phyloP scores from a whole-genome alignment of 345 rosid genomes.

The Rubroshorea leprosula region DNA sequence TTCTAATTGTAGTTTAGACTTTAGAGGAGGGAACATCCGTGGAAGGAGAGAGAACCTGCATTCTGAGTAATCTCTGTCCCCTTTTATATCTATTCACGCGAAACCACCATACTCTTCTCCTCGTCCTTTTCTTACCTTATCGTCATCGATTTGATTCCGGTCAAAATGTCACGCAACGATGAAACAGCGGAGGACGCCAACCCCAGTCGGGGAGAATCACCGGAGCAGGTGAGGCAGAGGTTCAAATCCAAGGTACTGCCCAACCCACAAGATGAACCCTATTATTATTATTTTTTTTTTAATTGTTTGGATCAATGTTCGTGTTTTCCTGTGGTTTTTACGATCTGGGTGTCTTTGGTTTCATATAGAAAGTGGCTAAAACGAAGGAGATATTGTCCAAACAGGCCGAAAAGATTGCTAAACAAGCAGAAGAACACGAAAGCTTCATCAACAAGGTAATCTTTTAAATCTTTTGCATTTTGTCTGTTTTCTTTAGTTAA shows the following conservation, averaged over 20 bases:
- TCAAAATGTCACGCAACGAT: neutral
- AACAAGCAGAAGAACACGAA: slow-evolving; percentile 92
- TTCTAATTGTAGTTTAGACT: too few species aligned
- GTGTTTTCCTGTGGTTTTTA: neutral
- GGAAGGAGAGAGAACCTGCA: neutral
- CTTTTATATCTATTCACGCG: neutral
- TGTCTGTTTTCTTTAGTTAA: neutral
- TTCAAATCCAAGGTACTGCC: neutral
- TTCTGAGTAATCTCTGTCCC: neutral
- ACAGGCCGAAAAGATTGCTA: slow-evolving; percentile 88
- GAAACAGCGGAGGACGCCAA: neutral
- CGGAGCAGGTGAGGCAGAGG: neutral
- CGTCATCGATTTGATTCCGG: neutral
- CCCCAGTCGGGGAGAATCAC: neutral
- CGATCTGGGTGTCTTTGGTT: slow-evolving; percentile 11
- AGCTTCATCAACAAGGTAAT: slow-evolving; percentile 71
- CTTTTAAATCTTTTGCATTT: neutral
- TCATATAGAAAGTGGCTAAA: slow-evolving; percentile 53
- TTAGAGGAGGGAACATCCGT: too few species aligned
- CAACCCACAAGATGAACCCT: neutral
- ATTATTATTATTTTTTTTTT: neutral
- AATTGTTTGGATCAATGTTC: neutral
- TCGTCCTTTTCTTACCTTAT: neutral
- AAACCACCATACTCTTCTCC: neutral
- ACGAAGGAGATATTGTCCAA: slow-evolving; percentile 81